Percentiles rank a stretch among this genome's conserved stretches.
Evolutionary conservation across 257 asterid genomes (phyloP).

Genomic region (Gentiana macrophylla): DNA sequence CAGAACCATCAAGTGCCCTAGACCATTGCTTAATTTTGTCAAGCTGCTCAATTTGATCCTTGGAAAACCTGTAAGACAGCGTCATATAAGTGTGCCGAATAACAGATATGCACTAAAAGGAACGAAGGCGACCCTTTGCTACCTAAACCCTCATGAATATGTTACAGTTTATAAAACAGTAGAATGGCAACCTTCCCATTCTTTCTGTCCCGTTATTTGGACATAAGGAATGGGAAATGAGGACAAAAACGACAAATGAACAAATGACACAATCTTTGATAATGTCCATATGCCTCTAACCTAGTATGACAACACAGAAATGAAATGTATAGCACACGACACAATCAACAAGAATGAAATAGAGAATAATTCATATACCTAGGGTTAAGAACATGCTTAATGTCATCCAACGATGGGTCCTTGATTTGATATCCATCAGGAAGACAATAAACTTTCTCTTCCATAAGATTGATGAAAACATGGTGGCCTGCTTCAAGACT

Average conservation of each 20-base stretch:
- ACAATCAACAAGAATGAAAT: too few relatives aligned
- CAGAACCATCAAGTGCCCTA: constrained; percentile 98
- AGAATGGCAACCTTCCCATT: too few relatives aligned
- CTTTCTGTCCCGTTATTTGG: too few relatives aligned
- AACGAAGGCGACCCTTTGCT: too few relatives aligned
- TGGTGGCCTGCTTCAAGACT: constrained; percentile 98
- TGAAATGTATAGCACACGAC: neutral
- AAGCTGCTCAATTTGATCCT: constrained; percentile 64
- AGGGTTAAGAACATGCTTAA: constrained; percentile 87
- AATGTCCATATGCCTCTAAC: too few relatives aligned
- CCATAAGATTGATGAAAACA: constrained; percentile 84
- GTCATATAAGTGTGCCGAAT: neutral
- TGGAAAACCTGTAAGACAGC: constrained; percentile 47
- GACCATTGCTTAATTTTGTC: constrained; percentile 90
- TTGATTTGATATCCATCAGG: constrained; percentile 96
- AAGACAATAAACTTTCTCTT: constrained; percentile 94
- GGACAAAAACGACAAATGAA: too few relatives aligned
- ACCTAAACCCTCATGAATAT: too few relatives aligned
- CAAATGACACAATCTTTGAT: too few relatives aligned
- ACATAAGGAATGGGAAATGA: too few relatives aligned
- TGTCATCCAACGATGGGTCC: constrained; percentile 91
- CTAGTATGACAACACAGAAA: neutral
- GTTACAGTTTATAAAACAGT: neutral
- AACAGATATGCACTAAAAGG: too few relatives aligned
- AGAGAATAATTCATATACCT: constrained; percentile 26